Evolutionary conservation across 257 asterid species (phyloP).

Genomic region (Craterostigma plantagineum): DNA sequence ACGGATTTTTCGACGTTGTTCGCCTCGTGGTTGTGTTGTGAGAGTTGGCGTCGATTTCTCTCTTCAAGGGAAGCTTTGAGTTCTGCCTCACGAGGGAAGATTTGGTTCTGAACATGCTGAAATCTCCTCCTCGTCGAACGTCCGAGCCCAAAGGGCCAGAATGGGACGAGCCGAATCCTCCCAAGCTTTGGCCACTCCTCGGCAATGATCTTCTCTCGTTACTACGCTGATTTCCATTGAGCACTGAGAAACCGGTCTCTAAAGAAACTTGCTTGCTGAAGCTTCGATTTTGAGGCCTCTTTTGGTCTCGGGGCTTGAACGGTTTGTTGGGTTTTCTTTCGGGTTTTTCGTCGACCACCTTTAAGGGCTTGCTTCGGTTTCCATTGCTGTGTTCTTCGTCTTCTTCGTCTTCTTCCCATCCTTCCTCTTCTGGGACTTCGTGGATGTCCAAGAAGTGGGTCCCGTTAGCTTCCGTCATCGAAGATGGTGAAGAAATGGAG

Average conservation of each 20-base stretch:
- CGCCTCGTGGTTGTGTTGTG: constrained; percentile 16
- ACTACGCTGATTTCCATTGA: constrained; percentile 18
- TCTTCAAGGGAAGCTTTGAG: constrained; percentile 32
- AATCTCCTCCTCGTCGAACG: constrained; percentile 44
- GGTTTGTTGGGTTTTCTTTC: constrained; percentile 13
- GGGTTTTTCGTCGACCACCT: no score
- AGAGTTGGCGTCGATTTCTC: constrained; percentile 29
- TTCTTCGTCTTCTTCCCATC: no score
- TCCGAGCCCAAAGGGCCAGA: constrained; percentile 12
- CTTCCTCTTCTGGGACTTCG: constrained; percentile 45
- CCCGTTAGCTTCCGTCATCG: no score
- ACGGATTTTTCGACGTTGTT: constrained; percentile 18
- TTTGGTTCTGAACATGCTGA: constrained; percentile 46
- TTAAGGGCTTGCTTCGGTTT: constrained; percentile 4
- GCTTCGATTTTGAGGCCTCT: constrained; percentile 12
- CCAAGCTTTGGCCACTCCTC: constrained; percentile 69
- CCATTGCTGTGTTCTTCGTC: constrained; percentile 12
- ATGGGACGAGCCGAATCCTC: constrained; percentile 37
- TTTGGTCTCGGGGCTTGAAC: constrained; percentile 7
- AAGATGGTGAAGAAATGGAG: no score
- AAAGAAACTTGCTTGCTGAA: constrained; percentile 69
- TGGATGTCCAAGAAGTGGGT: constrained; percentile 52
- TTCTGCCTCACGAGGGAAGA: constrained; percentile 41
- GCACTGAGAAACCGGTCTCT: constrained; percentile 69
- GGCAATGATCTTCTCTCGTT: constrained; percentile 21